phyloP scores from a whole-genome alignment of 2,329 filamentous ascomycete species.

The Camillea tinctor region DNA sequence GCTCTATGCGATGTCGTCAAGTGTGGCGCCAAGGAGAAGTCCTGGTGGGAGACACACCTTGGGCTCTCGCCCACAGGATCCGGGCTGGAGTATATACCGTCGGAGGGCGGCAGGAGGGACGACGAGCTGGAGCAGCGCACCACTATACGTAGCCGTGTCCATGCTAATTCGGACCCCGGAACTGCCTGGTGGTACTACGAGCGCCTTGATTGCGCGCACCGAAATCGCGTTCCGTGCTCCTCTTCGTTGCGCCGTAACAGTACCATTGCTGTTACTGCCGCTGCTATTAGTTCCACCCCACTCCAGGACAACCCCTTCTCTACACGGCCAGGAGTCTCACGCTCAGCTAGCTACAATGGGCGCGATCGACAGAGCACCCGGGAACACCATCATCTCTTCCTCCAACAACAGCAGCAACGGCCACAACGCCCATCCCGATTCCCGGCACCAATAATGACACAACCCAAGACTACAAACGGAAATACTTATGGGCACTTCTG shows the following conservation, averaged over 20 bases:
- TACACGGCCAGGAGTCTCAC: conserved; percentile 5
- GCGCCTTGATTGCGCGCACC: conserved; percentile 17
- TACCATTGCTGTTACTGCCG: neutral
- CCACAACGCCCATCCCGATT: neutral
- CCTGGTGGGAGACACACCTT: conserved; percentile 24
- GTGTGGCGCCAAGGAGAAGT: conserved; percentile 20
- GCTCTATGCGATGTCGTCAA: conserved; percentile 20
- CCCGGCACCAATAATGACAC: conserved; percentile 6
- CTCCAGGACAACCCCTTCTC: neutral
- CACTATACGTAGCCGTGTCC: conserved; percentile 9
- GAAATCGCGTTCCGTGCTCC: neutral
- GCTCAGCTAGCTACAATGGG: conserved; percentile 7
- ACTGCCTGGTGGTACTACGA: conserved; percentile 24
- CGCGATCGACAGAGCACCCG: neutral
- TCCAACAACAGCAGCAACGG: conserved; percentile 7
- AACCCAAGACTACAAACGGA: conserved; percentile 18
- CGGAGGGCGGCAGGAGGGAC: conserved; percentile 4
- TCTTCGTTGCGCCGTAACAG: conserved; percentile 1
- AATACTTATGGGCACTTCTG: neutral
- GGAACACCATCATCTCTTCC: neutral
- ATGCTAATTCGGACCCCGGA: conserved; percentile 18
- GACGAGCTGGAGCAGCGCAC: neutral
- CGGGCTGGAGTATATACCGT: conserved; percentile 1
- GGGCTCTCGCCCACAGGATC: conserved; percentile 7
- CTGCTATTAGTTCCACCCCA: neutral